Percentiles rank a stretch among this genome's conserved stretches.
phyloP scores from a whole-genome alignment of 2,329 filamentous ascomycete species.

The Xylariaceae sp. region DNA sequence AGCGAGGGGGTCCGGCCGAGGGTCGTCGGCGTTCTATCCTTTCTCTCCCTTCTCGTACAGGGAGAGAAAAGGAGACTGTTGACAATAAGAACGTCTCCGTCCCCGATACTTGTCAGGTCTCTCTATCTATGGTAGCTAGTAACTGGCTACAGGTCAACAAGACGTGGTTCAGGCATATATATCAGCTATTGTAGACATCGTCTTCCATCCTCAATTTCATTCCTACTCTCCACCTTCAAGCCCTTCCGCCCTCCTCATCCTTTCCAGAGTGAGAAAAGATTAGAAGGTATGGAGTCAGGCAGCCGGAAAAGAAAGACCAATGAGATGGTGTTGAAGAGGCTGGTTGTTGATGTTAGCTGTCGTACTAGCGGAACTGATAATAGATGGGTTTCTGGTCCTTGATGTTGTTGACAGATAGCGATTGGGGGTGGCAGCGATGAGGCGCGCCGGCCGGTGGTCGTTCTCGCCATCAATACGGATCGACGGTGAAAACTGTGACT shows the following conservation, averaged over 20 bases:
- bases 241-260: conserved; percentile 5
- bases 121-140: not conserved
- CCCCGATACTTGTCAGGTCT: conserved; percentile 7
- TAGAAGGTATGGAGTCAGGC: conserved; percentile 1
- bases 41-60: not conserved
- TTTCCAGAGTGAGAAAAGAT: not conserved
- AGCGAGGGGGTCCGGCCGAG: conserved; percentile 22
- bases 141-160: conserved; percentile 18
- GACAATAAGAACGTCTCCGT: conserved; percentile 8
- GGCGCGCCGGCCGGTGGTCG: conserved; percentile 33
- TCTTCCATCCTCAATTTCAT: conserved; percentile 9
- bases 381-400: conserved; percentile 7
- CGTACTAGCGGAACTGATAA: conserved; percentile 15
- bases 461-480: conserved; percentile 27
- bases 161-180: conserved; percentile 10
- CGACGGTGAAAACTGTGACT: conserved; percentile 7
- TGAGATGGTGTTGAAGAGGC: conserved; percentile 6
- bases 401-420: conserved; percentile 29
- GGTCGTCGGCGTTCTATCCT: conserved; percentile 11
- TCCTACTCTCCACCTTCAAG: conserved; percentile 1
- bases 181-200: conserved; percentile 17
- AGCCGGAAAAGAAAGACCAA: conserved; percentile 4
- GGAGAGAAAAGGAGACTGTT: not conserved
- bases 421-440: conserved; percentile 32
- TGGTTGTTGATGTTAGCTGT: conserved; percentile 15